Evolutionary conservation across 2,329 filamentous ascomycete species (phyloP).

Genomic region (Hypocrella siamensis): DNA sequence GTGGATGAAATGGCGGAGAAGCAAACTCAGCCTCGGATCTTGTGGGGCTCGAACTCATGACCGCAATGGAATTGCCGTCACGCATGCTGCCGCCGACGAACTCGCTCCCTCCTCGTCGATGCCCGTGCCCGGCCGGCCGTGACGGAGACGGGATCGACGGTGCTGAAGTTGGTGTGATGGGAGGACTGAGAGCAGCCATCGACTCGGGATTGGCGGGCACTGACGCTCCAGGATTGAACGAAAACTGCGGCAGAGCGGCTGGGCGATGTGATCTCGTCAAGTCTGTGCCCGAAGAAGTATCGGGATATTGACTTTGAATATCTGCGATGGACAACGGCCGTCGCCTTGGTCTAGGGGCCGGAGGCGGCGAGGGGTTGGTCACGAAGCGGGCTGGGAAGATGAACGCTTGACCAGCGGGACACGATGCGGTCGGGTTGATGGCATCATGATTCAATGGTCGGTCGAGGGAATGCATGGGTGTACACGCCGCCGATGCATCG

Average conservation of each 20-base stretch:
- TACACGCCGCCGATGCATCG: constrained; percentile 7
- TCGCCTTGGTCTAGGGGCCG: constrained; percentile 31
- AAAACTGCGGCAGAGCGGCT: constrained; percentile 35
- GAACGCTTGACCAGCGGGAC: constrained; percentile 46
- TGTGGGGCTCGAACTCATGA: constrained; percentile 55
- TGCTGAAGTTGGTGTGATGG: constrained; percentile 36
- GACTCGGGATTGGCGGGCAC: constrained; percentile 16
- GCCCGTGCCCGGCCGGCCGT: constrained; percentile 50
- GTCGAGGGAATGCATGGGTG: constrained; percentile 5
- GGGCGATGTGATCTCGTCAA: constrained; percentile 13
- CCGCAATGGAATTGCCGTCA: constrained; percentile 38
- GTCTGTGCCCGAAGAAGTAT: constrained; percentile 12
- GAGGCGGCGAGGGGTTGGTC: constrained; percentile 26
- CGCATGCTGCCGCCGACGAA: constrained; percentile 63
- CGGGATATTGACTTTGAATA: constrained; percentile 17
- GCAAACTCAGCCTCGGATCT: constrained; percentile 44
- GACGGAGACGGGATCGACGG: constrained; percentile 37
- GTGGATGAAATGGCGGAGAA: constrained; percentile 37
- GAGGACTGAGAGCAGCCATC: constrained; percentile 32
- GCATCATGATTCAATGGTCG: constrained; percentile 5
- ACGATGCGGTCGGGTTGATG: background rate
- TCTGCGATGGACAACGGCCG: constrained; percentile 39
- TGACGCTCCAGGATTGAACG: constrained; percentile 36
- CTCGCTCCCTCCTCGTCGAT: constrained; percentile 70
- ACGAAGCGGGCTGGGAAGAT: constrained; percentile 40